Percentiles rank a stretch among this genome's conserved stretches.
Conservation (phyloP, 1,284 basidiomycete species). For the Sphaerobolus stellatus region DNA sequence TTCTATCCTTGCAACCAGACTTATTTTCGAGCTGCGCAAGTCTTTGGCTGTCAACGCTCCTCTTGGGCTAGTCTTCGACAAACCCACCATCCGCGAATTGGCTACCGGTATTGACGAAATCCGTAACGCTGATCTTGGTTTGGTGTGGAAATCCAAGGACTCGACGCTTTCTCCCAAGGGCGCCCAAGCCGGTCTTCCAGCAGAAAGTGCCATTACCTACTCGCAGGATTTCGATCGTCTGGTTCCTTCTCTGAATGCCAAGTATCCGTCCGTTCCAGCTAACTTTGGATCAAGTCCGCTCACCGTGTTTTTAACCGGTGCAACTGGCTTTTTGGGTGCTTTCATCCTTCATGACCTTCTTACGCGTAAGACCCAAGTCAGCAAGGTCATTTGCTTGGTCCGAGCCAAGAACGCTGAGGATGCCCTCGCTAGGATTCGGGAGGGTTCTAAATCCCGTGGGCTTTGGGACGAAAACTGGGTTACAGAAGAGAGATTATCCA, state of each 20-base stretch:
- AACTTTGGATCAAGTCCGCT: conserved; percentile 56
- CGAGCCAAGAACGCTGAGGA: conserved; percentile 67
- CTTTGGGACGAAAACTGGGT: conserved; percentile 95
- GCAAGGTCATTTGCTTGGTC: conserved; percentile 90
- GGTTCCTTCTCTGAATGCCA: conserved; percentile 53
- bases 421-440: conserved; percentile 72
- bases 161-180: conserved; percentile 19
- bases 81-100: conserved; percentile 84
- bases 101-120: conserved; percentile 79
- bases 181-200: conserved; percentile 14
- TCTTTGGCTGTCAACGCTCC: conserved; percentile 90
- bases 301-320: conserved; percentile 93
- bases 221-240: conserved; percentile 77
- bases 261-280: conserved; percentile 57
- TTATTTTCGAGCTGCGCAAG: conserved; percentile 97
- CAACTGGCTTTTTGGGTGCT: conserved; percentile 95
- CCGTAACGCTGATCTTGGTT: conserved; percentile 78
- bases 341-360: conserved; percentile 89
- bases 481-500: conserved; percentile 66
- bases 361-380: conserved; percentile 56
- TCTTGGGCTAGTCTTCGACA: conserved; percentile 89
- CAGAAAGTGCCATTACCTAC: conserved; percentile 55
- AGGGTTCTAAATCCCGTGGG: conserved; percentile 80
- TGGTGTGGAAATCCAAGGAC: conserved; percentile 44
- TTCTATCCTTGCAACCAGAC: conserved; percentile 94